Evolutionary conservation across 2,329 filamentous ascomycete genomes (phyloP).

Genomic region (Phyllosticta capitalensis): DNA sequence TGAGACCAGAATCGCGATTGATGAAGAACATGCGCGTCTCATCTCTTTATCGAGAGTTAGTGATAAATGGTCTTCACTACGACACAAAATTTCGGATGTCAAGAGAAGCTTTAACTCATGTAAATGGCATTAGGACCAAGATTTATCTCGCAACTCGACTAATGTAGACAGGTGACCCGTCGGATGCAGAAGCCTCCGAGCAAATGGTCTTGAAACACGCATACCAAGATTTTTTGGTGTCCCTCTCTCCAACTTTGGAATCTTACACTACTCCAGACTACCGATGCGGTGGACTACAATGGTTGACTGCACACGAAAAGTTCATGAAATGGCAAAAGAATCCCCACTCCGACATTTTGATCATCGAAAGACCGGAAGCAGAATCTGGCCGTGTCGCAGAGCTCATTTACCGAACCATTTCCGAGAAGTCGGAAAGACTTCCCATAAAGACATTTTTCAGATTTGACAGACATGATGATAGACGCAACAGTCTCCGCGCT

Average conservation of each 20-base stretch:
- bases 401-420: not conserved
- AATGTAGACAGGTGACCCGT: not conserved
- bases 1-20: not conserved
- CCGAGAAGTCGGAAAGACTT: no score
- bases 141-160: not conserved
- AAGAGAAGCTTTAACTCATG: not conserved
- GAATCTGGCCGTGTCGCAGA: not conserved
- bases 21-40: not conserved
- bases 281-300: not conserved
- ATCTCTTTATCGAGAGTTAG: no score
- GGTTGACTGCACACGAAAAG: not conserved
- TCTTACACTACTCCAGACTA: no score
- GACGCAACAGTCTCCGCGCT: not conserved
- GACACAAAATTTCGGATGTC: not conserved
- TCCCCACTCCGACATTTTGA: not conserved
- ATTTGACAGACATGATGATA: not conserved
- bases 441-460: not conserved
- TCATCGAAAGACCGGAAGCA: not conserved
- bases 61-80: not conserved
- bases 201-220: no score
- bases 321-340: not conserved
- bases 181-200: not conserved
- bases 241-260: not conserved
- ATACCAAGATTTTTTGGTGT: not conserved
- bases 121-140: not conserved